Percentiles rank a stretch among this genome's conserved stretches.
Conservation (phyloP, 1,284 basidiomycete species). For the Melanopsichium pennsylvanicum region DNA sequence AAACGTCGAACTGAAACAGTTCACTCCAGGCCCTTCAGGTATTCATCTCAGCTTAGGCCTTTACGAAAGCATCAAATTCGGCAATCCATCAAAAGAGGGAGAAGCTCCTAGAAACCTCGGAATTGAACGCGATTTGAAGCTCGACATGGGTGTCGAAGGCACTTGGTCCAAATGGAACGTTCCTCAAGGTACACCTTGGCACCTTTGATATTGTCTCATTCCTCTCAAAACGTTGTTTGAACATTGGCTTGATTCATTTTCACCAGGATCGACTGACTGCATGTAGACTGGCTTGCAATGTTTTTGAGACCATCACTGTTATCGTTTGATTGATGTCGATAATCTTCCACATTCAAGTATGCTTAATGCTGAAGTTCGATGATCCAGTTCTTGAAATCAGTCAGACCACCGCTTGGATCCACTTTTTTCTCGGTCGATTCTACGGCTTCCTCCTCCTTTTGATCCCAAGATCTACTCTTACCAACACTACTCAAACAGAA, state of each 20-base stretch:
- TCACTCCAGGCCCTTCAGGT: conserved; percentile 17
- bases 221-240: background rate
- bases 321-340: too few species aligned
- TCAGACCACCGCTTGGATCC: conserved; percentile 7
- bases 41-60: conserved; percentile 37
- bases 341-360: too few species aligned
- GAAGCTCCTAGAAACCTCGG: conserved; percentile 12
- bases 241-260: background rate
- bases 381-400: conserved; percentile 39
- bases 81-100: conserved; percentile 13
- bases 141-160: conserved; percentile 31
- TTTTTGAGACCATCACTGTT: too few species aligned
- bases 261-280: too few species aligned
- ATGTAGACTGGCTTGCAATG: background rate
- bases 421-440: too few species aligned
- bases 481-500: conserved; percentile 52
- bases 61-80: conserved; percentile 42
- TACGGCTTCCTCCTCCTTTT: background rate
- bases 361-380: conserved; percentile 17
- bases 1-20: conserved; percentile 2
- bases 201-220: conserved; percentile 7
- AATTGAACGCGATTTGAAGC: conserved; percentile 20
- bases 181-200: conserved; percentile 36
- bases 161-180: conserved; percentile 25
- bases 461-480: conserved; percentile 25